These are phyloP conservation scores for Coriaria nepalensis DNA, from an alignment of 306 rosid genomes.

Conservation along the genomic window DNA sequence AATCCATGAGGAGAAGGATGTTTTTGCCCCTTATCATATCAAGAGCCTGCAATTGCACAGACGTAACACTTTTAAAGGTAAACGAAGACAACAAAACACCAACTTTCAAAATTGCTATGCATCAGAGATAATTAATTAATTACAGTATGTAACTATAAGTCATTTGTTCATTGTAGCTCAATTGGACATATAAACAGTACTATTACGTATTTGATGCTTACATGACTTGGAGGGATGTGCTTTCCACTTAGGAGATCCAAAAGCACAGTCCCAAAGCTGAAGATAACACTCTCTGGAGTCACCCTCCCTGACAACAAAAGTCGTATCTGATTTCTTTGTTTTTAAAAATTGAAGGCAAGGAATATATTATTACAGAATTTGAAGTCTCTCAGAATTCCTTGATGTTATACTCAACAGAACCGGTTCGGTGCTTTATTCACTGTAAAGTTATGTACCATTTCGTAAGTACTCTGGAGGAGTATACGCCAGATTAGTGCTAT, in stretches of 20 bases:
- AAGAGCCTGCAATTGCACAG: slow-evolving; percentile 40
- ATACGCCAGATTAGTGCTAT: slow-evolving; percentile 75
- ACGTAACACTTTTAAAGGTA: neutral
- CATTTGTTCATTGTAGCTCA: neutral
- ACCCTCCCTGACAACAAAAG: slow-evolving; percentile 42
- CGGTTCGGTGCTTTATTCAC: too few relatives aligned
- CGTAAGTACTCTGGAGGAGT: slow-evolving; percentile 74
- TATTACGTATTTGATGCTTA: slow-evolving; percentile 16
- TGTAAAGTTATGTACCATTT: slow-evolving; percentile 32
- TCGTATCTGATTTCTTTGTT: too few relatives aligned
- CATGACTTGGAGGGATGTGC: slow-evolving; percentile 76
- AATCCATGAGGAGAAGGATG: slow-evolving; percentile 58
- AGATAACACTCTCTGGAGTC: slow-evolving; percentile 62
- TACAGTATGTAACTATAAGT: too few relatives aligned
- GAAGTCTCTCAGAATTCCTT: neutral
- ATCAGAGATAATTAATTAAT: too few relatives aligned
- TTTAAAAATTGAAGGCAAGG: neutral
- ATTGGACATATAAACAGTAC: neutral
- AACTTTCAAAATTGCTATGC: too few relatives aligned
- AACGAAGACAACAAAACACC: neutral
- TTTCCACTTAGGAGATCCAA: slow-evolving; percentile 81
- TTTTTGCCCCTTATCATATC: slow-evolving; percentile 67
- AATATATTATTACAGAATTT: slow-evolving; percentile 8
- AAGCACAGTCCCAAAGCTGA: slow-evolving; percentile 74
- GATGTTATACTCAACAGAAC: too few relatives aligned